Base-by-base conservation (phyloP, 345 rosid genomes). In the Camelina sativa region DNA sequence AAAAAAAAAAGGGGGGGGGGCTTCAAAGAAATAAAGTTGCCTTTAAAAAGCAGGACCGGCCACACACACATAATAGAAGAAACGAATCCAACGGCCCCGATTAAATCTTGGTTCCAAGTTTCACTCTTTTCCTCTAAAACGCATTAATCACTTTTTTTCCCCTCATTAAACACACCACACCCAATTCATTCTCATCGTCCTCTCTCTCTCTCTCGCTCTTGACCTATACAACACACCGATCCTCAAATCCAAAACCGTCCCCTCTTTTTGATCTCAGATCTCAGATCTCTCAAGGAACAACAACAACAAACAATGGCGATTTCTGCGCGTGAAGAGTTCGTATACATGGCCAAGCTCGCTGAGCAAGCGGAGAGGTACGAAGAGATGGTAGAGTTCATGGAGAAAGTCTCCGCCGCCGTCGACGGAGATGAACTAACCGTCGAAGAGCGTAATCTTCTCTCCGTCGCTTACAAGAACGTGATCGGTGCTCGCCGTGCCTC, bases 291-390 rank as follows among this genome's bases (percentile, higher is more conserved):
- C 16, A 19, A 64, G 38, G 25, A 16, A 7, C 25, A 30, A 59
- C 8, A 34, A 32, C 35, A 32, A 23, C 25, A 23, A 23, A 32
- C 79, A 81, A 87, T 81, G 90, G 82, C 88, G 3, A 65, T 81
- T 11, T 80, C 93, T 5, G 75, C 93, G 4, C 96, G 96, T 62
- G 97, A 94, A 60, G 96, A 94, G 72, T 74, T 70, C 73, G 96
- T 94, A 6, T 94, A 91, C 93, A 88, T 94, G 98, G 95, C 97
- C 5, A 94, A 94, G 84, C 96, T 94, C 16, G 96, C 98, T 11
- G 96, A 94, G 85, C 97, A 91, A 76, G 98, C 97, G n/a, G 97
- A 94, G 84, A 88, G 97, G 22, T 91, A 93, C 80, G 96, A 93
- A 82, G 98, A 93, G 74, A 93, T 93, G 98, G 98, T 93, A 3